Percentiles rank a stretch among this genome's conserved stretches.
These are phyloP conservation scores for Tephrocybe sp. DNA, from an alignment of 768 basidiomycete genomes.

Conservation along the genomic window DNA sequence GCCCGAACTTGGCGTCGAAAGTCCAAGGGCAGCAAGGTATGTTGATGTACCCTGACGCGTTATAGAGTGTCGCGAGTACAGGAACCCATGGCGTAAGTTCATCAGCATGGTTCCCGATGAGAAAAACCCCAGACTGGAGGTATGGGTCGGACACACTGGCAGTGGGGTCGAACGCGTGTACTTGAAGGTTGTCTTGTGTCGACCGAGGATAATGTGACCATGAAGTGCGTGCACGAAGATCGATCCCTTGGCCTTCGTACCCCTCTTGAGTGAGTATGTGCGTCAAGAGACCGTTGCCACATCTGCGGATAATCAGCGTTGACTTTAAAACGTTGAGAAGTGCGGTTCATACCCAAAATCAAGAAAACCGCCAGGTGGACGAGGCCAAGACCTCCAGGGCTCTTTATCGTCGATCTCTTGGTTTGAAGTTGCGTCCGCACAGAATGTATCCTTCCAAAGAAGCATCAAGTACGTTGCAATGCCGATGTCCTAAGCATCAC, in stretches of 20 bases:
- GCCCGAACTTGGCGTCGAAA: constrained; percentile 66
- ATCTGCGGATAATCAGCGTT: constrained; percentile 38
- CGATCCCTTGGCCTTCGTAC: constrained; percentile 80
- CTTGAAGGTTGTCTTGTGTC: constrained; percentile 60
- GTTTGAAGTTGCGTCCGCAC: constrained; percentile 5
- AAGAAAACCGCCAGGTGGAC: constrained; percentile 81
- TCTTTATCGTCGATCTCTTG: constrained; percentile 17
- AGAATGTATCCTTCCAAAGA: constrained; percentile 79
- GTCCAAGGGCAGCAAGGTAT: constrained; percentile 93
- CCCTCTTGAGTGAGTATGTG: constrained; percentile 86
- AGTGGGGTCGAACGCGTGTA: constrained; percentile 71
- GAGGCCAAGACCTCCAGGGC: constrained; percentile 73
- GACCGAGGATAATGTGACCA: constrained; percentile 74
- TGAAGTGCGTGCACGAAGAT: constrained; percentile 80
- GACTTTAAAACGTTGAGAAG: neutral
- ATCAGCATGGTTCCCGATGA: constrained; percentile 96
- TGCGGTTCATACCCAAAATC: constrained; percentile 66
- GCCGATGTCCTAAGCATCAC: constrained; percentile 74
- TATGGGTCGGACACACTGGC: constrained; percentile 18
- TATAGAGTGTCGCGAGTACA: constrained; percentile 62
- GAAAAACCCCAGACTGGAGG: constrained; percentile 52
- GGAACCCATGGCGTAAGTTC: constrained; percentile 96
- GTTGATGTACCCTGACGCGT: constrained; percentile 66
- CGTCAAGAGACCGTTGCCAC: constrained; percentile 90
- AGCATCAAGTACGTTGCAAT: constrained; percentile 93